Evolutionary conservation across 257 asterid genomes (phyloP).

Genomic region (Penstemon davidsonii): DNA sequence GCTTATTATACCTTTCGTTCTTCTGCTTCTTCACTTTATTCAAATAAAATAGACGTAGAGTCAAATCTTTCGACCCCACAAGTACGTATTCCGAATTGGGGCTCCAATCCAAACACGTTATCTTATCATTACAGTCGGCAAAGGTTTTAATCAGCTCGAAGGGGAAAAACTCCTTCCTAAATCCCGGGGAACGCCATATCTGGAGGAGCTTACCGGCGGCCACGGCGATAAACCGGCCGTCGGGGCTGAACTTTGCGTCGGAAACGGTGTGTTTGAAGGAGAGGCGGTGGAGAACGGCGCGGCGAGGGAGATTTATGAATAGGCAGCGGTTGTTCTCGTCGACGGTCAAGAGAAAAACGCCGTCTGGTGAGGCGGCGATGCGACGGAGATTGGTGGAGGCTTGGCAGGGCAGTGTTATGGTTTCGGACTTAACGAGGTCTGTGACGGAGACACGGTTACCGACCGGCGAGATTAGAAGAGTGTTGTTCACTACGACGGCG

Average conservation of each 20-base stretch:
- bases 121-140: conserved; percentile 71
- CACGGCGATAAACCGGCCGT: conserved; percentile 74
- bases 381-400: conserved; percentile 82
- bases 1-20: conserved; percentile 43
- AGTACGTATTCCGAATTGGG: conserved; percentile 67
- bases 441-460: conserved; percentile 94
- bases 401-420: conserved; percentile 76
- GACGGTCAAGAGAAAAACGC: conserved; percentile 70
- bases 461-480: conserved; percentile 65
- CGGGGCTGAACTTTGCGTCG: conserved; percentile 79
- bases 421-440: conserved; percentile 81
- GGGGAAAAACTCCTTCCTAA: conserved; percentile 83
- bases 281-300: conserved; percentile 75
- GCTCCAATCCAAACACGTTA: conserved; percentile 83
- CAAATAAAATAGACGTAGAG: conserved; percentile 74
- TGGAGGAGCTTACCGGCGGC: conserved; percentile 91
- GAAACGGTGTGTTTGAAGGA: conserved; percentile 69
- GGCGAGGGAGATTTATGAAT: conserved; percentile 81
- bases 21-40: conserved; percentile 34
- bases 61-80: conserved; percentile 81
- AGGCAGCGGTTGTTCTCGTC: conserved; percentile 91
- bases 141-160: conserved; percentile 77
- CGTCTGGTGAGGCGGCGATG: conserved; percentile 83
- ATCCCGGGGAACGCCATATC: conserved; percentile 93
- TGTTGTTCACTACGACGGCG: conserved; percentile 57